Evolutionary conservation across 2,329 filamentous ascomycete genomes (phyloP), one percentile per base, ranked within the genome.

Genomic region (Piedraia hortae): DNA sequence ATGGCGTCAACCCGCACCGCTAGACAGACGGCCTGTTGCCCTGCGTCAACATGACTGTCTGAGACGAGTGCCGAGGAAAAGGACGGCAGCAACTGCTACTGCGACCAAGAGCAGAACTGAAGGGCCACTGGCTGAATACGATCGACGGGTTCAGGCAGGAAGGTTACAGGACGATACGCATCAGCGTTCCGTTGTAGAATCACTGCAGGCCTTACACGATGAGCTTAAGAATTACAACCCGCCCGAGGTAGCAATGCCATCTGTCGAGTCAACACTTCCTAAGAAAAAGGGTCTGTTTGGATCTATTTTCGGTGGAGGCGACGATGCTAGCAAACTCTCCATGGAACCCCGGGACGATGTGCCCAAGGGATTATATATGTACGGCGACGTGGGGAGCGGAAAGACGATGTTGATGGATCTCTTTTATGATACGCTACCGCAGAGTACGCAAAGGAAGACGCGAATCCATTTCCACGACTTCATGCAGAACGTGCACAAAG

Each of bases 331-430:
- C 4, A 23, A 28, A 16, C 13, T 34, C 5, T 26, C 32, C 15
- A 33, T 49, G 27, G 44, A 53, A 3, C 71, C 88, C 11, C 66
- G 77, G 1, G 46, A 56, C n/a, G 56, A 69, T 30, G 53, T 91
- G 1, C 85, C 85, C 0, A 71, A 75, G 32, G 85, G 85, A 1
- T 49, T 97, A 14, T 97, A 97, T 46, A 70, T 97, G 44, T 91
- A 74, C 38, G 85, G 85, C 26, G 85, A 97, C 43, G 85, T 97
- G 2, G 85, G 85, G 18, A 88, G 77, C 37, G 85, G 85, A 29
- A 97, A 97, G 56, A 97, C 85, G 2, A 97, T 97, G 85, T 56
- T 97, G 41, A 97, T 97, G 85, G 82, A 97, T 42, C 54, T 97
- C 21, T 91, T 93, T 46, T 90, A 80, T 50, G 80, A 93, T 31